Conservation (phyloP, 768 basidiomycete genomes). For the Mycena vulgaris region DNA sequence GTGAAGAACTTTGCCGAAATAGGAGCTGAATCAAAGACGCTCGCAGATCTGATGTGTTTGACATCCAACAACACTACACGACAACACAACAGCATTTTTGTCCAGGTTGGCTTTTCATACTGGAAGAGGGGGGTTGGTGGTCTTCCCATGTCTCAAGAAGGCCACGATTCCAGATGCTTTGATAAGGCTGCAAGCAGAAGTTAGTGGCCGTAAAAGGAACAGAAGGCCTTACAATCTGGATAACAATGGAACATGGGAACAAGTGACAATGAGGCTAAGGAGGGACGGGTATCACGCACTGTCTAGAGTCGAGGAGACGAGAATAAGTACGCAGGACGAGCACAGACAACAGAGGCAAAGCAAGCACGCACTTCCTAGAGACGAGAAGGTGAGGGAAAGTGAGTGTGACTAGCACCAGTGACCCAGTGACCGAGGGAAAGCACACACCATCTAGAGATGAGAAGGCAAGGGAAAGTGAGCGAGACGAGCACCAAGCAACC, state of each 20-base stretch:
- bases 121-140: not conserved
- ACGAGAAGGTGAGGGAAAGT: not conserved
- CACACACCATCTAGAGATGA: not conserved
- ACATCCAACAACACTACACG: no score
- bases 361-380: not conserved
- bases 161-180: constrained; percentile 2
- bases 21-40: no score
- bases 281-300: not conserved
- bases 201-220: not conserved
- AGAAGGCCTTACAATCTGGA: constrained; percentile 8
- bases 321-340: not conserved
- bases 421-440: not conserved
- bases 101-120: no score
- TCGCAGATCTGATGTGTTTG: no score
- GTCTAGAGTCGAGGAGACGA: not conserved
- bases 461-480: no score
- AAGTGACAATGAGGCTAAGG: not conserved
- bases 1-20: no score
- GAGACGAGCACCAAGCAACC: not conserved
- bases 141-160: constrained; percentile 5
- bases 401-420: not conserved
- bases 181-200: constrained; percentile 9
- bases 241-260: not conserved
- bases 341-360: not conserved
- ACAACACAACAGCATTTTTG: no score